Base-by-base conservation (phyloP, 805 yeast genomes). In the Lachancea dasiensis region DNA sequence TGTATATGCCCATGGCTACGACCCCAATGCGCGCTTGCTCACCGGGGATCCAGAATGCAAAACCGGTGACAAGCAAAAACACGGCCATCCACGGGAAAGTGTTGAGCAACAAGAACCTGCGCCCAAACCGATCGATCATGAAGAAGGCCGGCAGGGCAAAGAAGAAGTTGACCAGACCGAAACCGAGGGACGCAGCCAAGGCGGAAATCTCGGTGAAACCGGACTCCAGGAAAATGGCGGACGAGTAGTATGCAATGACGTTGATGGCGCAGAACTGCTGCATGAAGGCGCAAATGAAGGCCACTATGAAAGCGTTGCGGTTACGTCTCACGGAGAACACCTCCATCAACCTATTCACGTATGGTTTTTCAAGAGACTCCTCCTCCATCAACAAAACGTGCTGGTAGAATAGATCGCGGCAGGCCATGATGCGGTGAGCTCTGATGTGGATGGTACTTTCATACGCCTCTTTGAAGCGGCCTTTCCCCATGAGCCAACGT, bases 251-350 rank as follows among this genome's bases (percentile, higher is more conserved):
- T 14, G 94, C 90, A 61, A 86, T 84, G 37, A 85, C 90, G 54
- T 86, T 86, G 58, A 86, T 76, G 50, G 95, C 95, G 63, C 95
- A 86, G 65, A 85, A 82, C 59, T 86, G 95, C 65, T 86, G 95
- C 86, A 81, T 81, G 55, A 85, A 82, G 77, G 86, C 86, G 43
- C 79, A 86, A 46, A 85, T 71, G 73, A 81, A 81, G 3, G 94
- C 77, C 39, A 85, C 95, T 40, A 81, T 49, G 6, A 85, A 77
- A 37, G 92, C 94, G 55, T 86, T 81, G 63, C 95, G 75, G 60
- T 83, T 84, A 68, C 95, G 76, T 60, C 92, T 73, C 32, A 82
- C 69, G 1, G 80, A 70, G 56, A 85, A 68, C 67, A 84, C 65
- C 56, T 79, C 83, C 36, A 61, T 63, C 32, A 75, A 36, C 52